Evolutionary conservation across 257 asterid genomes (phyloP).

Genomic region (Ballota nigra): DNA sequence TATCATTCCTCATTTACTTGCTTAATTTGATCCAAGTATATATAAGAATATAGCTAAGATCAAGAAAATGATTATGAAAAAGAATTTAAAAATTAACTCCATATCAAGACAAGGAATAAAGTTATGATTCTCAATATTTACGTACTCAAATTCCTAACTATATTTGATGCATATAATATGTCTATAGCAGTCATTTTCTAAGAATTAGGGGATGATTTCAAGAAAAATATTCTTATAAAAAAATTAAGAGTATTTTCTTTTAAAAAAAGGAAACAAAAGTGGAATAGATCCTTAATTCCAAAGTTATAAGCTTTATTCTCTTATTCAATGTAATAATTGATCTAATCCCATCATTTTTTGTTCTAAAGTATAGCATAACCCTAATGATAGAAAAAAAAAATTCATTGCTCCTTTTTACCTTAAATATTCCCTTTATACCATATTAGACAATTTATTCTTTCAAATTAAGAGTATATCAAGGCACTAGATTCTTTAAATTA

Average conservation of each 20-base stretch:
- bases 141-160: constrained; percentile 25
- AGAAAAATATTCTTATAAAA: not conserved
- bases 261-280: too few relatives aligned
- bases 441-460: constrained; percentile 16
- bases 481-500: not conserved
- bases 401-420: constrained; percentile 22
- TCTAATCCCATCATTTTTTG: constrained; percentile 34
- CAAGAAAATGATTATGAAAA: not conserved
- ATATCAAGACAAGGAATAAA: constrained; percentile 26
- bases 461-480: not conserved
- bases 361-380: constrained; percentile 30
- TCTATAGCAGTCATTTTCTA: constrained; percentile 26
- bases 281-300: constrained; percentile 46
- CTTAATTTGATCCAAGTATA: not conserved
- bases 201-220: constrained; percentile 20
- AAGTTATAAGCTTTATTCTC: constrained; percentile 45
- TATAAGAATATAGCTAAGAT: not conserved
- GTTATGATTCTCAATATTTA: constrained; percentile 7
- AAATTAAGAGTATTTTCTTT: not conserved
- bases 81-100: constrained; percentile 7
- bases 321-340: constrained; percentile 24
- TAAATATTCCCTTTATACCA: constrained; percentile 32
- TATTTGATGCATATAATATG: constrained; percentile 10
- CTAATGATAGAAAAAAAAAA: constrained; percentile 12
- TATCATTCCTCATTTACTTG: not conserved